phyloP scores from a whole-genome alignment of 352 stramenopile species.

The Globisporangium canariense region DNA sequence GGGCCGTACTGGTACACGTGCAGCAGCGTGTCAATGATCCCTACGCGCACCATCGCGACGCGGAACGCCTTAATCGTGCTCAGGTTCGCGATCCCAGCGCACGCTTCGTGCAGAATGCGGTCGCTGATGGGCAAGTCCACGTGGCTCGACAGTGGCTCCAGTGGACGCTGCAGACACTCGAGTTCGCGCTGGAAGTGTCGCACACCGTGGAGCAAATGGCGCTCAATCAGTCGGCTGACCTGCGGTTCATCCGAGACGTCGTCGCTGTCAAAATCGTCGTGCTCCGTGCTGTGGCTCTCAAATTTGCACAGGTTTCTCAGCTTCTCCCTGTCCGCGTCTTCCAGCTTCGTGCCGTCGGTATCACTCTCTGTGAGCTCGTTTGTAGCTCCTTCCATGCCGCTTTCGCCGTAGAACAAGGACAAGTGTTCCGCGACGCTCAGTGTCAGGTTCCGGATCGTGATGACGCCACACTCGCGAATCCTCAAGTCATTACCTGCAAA shows the following conservation, averaged over 20 bases:
- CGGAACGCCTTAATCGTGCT: slow-evolving; percentile 63
- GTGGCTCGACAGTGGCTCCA: background rate
- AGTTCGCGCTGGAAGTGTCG: slow-evolving; percentile 62
- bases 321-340: background rate
- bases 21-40: slow-evolving; percentile 52
- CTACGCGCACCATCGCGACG: slow-evolving; percentile 46
- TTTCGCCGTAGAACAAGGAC: slow-evolving; percentile 47
- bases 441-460: slow-evolving; percentile 69
- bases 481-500: slow-evolving; percentile 17
- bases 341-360: slow-evolving; percentile 7
- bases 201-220: slow-evolving; percentile 56
- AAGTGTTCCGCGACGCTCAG: slow-evolving; percentile 58
- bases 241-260: background rate
- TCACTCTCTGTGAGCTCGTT: slow-evolving; percentile 11
- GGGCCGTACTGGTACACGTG: slow-evolving; percentile 28
- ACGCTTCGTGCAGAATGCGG: slow-evolving; percentile 54
- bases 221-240: slow-evolving; percentile 42
- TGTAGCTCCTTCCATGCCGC: slow-evolving; percentile 16
- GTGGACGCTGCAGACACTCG: slow-evolving; percentile 17
- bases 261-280: slow-evolving; percentile 6
- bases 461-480: slow-evolving; percentile 51
- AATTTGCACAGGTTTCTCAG: background rate
- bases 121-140: slow-evolving; percentile 14
- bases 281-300: background rate
- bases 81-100: slow-evolving; percentile 62